Percentiles rank a stretch among this genome's conserved stretches.
Evolutionary conservation across 208 protist genomes (phyloP).

Genomic region (Zelonia costaricensis): DNA sequence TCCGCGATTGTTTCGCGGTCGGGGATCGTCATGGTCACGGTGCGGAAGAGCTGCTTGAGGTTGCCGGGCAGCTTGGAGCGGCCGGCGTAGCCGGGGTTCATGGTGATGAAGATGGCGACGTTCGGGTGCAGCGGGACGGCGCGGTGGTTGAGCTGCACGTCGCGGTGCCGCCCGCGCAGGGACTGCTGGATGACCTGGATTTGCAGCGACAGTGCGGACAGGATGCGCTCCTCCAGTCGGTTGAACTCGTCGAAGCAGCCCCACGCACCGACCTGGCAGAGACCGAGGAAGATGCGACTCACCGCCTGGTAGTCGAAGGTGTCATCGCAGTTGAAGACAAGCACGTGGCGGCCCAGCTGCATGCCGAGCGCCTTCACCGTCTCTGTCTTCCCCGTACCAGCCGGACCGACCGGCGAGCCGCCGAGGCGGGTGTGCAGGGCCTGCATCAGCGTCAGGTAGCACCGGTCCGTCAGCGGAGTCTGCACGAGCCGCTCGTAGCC

Average conservation of each 20-base stretch:
- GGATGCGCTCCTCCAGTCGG: constrained; percentile 98
- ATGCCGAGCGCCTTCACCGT: constrained; percentile 98
- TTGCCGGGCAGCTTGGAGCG: constrained; percentile 99
- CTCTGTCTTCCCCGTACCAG: constrained; percentile 99
- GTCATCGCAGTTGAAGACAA: constrained; percentile 99
- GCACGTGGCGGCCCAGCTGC: constrained; percentile 97
- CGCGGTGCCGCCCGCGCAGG: constrained; percentile 47
- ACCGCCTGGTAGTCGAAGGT: constrained; percentile 99
- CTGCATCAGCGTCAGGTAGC: constrained; percentile 99
- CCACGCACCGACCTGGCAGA: constrained; percentile 99
- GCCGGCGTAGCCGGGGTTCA: constrained; percentile 99
- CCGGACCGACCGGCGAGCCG: constrained; percentile 97
- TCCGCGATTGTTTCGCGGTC: constrained; percentile 99
- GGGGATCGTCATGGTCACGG: constrained; percentile 98
- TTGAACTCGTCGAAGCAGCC: constrained; percentile 99
- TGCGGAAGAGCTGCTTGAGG: constrained; percentile 99
- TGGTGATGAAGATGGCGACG: constrained; percentile 99
- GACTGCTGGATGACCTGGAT: constrained; percentile 98
- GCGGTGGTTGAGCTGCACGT: constrained; percentile 94
- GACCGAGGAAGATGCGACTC: constrained; percentile 98
- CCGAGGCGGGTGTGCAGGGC: constrained; percentile 97
- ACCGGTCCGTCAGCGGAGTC: constrained; percentile 98
- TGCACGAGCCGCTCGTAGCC: constrained; percentile 97
- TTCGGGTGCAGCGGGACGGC: constrained; percentile 89
- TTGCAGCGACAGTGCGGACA: constrained; percentile 99